Evolutionary conservation across 176 grass and related monocot species (phyloP).

Genomic region (Triticum timopheevii): DNA sequence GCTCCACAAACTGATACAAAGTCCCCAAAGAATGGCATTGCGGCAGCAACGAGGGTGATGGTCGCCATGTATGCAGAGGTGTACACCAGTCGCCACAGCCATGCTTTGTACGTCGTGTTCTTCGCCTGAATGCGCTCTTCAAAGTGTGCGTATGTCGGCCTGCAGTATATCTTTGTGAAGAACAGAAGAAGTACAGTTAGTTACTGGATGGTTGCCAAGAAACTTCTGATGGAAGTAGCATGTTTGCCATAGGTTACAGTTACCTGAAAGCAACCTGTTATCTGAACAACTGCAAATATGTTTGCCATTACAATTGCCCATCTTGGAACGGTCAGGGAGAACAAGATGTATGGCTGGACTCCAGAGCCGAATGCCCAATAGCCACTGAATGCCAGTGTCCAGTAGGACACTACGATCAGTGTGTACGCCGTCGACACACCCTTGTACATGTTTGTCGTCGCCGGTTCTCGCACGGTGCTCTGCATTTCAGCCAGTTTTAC

Average conservation of each 20-base stretch:
- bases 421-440: slow-evolving; percentile 56
- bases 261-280: slow-evolving; percentile 91
- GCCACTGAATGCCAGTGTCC: slow-evolving; percentile 66
- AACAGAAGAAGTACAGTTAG: not conserved
- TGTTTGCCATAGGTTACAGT: not conserved
- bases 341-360: slow-evolving; percentile 74
- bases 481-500: not conserved
- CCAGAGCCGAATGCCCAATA: slow-evolving; percentile 77
- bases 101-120: slow-evolving; percentile 10
- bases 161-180: slow-evolving; percentile 70
- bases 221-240: not conserved
- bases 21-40: slow-evolving; percentile 85
- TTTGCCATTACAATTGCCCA: slow-evolving; percentile 83
- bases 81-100: slow-evolving; percentile 44
- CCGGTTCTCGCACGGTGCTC: slow-evolving; percentile 59
- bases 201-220: not conserved
- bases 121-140: slow-evolving; percentile 28
- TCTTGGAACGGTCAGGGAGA: slow-evolving; percentile 62
- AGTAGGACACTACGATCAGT: slow-evolving; percentile 67
- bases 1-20: slow-evolving; percentile 83
- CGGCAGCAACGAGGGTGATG: slow-evolving; percentile 55
- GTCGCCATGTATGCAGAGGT: slow-evolving; percentile 53
- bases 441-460: slow-evolving; percentile 68
- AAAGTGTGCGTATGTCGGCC: slow-evolving; percentile 61
- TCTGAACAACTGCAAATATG: slow-evolving; percentile 83